A percentile compares a stretch with the other conserved stretches of the same genome.
phyloP scores from a whole-genome alignment of 2,329 filamentous ascomycete species.

The Bretziella fagacearum region DNA sequence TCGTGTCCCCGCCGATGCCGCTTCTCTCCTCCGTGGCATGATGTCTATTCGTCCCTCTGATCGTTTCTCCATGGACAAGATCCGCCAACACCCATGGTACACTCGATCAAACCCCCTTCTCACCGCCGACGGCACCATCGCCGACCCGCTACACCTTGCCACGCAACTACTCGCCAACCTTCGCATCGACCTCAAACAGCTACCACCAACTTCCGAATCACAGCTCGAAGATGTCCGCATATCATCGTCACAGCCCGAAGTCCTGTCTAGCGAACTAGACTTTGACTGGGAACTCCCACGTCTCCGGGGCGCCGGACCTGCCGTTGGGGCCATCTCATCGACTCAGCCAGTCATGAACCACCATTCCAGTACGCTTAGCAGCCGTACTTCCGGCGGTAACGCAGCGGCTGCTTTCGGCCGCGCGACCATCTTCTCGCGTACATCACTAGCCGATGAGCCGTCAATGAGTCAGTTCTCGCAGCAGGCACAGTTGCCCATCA shows the following conservation, averaged over 20 bases:
- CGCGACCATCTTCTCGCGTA: conserved; percentile 28
- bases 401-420: not conserved
- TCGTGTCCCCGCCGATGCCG: conserved; percentile 52
- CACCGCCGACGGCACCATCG: conserved; percentile 52
- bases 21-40: conserved; percentile 84
- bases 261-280: conserved; percentile 37
- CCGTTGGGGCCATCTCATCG: conserved; percentile 26
- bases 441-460: conserved; percentile 68
- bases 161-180: conserved; percentile 88
- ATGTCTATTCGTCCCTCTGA: conserved; percentile 59
- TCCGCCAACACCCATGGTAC: conserved; percentile 89
- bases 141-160: conserved; percentile 70
- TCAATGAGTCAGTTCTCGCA: conserved; percentile 73
- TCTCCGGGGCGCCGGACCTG: conserved; percentile 31
- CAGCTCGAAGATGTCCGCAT: conserved; percentile 7
- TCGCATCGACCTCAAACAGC: conserved; percentile 64
- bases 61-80: conserved; percentile 71
- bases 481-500: conserved; percentile 60
- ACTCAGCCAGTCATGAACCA: conserved; percentile 30
- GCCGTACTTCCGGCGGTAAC: too few relatives aligned
- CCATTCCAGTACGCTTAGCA: conserved; percentile 16
- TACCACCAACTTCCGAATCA: conserved; percentile 19
- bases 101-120: conserved; percentile 67
- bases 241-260: conserved; percentile 53
- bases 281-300: conserved; percentile 79